Evolutionary conservation across 2,329 filamentous ascomycete genomes (phyloP).

Genomic region (Ramichloridium luteum): DNA sequence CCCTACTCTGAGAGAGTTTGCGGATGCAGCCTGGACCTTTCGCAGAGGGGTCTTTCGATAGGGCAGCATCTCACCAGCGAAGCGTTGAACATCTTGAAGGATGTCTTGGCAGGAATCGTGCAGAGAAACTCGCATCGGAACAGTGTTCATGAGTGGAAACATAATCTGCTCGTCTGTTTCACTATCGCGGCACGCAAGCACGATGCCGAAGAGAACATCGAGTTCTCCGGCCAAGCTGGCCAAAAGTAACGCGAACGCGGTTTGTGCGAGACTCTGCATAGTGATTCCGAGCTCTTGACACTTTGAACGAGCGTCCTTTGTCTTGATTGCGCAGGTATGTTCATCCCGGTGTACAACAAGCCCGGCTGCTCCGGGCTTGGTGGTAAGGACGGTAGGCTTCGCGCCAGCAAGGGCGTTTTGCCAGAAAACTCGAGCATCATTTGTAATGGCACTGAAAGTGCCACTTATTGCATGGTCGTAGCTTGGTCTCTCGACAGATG

Average conservation of each 20-base stretch:
- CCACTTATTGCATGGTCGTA: slow-evolving; percentile 45
- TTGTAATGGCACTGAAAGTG: slow-evolving; percentile 37
- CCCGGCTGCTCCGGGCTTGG: slow-evolving; percentile 7
- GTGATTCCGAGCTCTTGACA: slow-evolving; percentile 59
- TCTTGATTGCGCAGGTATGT: slow-evolving; percentile 30
- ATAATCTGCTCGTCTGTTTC: slow-evolving; percentile 54
- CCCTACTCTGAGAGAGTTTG: slow-evolving; percentile 4
- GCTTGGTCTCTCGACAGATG: slow-evolving; percentile 29
- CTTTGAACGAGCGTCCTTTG: slow-evolving; percentile 39
- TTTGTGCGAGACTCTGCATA: slow-evolving; percentile 62
- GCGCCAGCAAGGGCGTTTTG: slow-evolving; percentile 48
- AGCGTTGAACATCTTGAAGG: slow-evolving; percentile 61
- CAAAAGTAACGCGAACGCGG: slow-evolving; percentile 61
- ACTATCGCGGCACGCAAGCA: slow-evolving; percentile 73
- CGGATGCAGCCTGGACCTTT: slow-evolving; percentile 45
- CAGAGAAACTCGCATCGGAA: slow-evolving; percentile 59
- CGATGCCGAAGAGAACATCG: slow-evolving; percentile 70
- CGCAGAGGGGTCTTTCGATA: slow-evolving; percentile 69
- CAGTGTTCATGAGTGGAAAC: slow-evolving; percentile 89
- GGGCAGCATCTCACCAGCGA: slow-evolving; percentile 51
- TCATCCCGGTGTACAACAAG: slow-evolving; percentile 35
- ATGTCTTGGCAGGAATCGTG: slow-evolving; percentile 56
- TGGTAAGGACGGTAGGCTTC: slow-evolving; percentile 29
- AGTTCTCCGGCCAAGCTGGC: slow-evolving; percentile 50
- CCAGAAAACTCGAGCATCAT: slow-evolving; percentile 55